These are phyloP conservation scores for Rhodotorula diobovata DNA, from an alignment of 768 basidiomycete species.

Conservation along the genomic window DNA sequence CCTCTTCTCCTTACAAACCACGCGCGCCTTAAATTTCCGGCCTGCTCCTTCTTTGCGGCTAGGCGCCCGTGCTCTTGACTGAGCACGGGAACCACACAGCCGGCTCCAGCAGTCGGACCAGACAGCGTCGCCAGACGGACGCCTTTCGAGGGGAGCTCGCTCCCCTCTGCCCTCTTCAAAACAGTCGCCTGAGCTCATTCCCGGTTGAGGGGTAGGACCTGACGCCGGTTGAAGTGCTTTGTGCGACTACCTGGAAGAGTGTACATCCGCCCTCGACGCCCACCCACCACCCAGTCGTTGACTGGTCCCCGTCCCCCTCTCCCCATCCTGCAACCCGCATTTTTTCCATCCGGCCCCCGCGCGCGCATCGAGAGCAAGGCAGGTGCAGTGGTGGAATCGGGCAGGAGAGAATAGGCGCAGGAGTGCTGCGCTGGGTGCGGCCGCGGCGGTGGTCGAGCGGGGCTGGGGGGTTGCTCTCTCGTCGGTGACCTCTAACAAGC, in stretches of 20 bases:
- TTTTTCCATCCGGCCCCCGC: neutral
- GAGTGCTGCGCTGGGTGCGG: too few relatives aligned
- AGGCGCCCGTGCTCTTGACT: neutral
- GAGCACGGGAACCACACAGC: neutral
- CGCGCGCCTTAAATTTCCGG: slow-evolving; percentile 23
- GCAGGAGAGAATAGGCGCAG: too few relatives aligned
- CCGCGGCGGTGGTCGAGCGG: too few relatives aligned
- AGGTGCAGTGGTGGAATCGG: neutral
- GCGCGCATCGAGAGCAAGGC: neutral
- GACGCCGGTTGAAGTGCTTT: slow-evolving; percentile 29
- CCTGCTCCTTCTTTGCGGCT: slow-evolving; percentile 16
- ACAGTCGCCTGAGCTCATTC: slow-evolving; percentile 23
- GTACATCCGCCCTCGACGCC: neutral
- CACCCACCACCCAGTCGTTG: neutral
- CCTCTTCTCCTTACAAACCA: neutral
- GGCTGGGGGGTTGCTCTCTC: too few relatives aligned
- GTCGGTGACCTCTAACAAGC: too few relatives aligned
- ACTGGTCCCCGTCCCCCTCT: too few relatives aligned
- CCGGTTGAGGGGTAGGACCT: slow-evolving; percentile 32
- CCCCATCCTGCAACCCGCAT: neutral
- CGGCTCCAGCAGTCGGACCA: slow-evolving; percentile 7
- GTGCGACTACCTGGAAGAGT: slow-evolving; percentile 26
- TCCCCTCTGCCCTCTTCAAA: slow-evolving; percentile 19
- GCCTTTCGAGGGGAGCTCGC: neutral
- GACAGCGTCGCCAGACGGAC: slow-evolving; percentile 25